Conservation (phyloP, 1,284 basidiomycete species). For the Pyrrhoderma lamaoense region DNA sequence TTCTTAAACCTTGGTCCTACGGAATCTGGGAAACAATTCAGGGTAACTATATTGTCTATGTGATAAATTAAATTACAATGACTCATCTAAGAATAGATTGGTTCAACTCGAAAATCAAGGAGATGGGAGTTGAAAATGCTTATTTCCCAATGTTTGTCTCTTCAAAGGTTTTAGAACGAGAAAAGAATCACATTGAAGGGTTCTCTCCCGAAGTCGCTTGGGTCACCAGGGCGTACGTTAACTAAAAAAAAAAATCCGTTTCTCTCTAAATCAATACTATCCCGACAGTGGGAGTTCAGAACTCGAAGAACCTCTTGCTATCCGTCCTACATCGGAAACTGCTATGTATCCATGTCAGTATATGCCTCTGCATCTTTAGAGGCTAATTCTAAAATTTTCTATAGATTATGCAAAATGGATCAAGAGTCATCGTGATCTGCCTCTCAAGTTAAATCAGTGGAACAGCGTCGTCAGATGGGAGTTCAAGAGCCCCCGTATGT, state of each 20-base stretch:
- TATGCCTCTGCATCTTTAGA: neutral
- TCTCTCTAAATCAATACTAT: neutral
- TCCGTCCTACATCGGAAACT: slow-evolving; percentile 96
- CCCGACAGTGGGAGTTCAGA: slow-evolving; percentile 78
- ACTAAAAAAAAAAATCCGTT: neutral
- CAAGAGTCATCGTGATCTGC: slow-evolving; percentile 94
- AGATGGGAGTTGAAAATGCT: slow-evolving; percentile 92
- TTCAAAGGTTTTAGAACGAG: slow-evolving; percentile 84
- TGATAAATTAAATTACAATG: slow-evolving; percentile 7
- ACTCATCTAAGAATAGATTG: slow-evolving; percentile 45
- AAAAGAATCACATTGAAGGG: slow-evolving; percentile 99
- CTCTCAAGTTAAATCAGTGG: slow-evolving; percentile 98
- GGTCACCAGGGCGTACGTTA: slow-evolving; percentile 90
- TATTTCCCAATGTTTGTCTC: slow-evolving; percentile 99
- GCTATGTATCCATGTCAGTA: slow-evolving; percentile 90
- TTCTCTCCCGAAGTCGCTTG: slow-evolving; percentile 99
- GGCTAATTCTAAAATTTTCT: slow-evolving; percentile 10
- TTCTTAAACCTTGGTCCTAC: slow-evolving; percentile 96
- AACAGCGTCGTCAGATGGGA: slow-evolving; percentile 99
- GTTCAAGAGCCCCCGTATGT: slow-evolving; percentile 92
- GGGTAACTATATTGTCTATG: slow-evolving; percentile 38
- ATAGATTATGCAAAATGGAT: slow-evolving; percentile 96
- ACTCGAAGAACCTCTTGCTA: slow-evolving; percentile 95
- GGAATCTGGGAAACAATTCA: slow-evolving; percentile 97
- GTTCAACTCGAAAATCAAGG: slow-evolving; percentile 91